Conservation (phyloP, 2,329 filamentous ascomycete species). For the Cytospora paraplurivora region DNA sequence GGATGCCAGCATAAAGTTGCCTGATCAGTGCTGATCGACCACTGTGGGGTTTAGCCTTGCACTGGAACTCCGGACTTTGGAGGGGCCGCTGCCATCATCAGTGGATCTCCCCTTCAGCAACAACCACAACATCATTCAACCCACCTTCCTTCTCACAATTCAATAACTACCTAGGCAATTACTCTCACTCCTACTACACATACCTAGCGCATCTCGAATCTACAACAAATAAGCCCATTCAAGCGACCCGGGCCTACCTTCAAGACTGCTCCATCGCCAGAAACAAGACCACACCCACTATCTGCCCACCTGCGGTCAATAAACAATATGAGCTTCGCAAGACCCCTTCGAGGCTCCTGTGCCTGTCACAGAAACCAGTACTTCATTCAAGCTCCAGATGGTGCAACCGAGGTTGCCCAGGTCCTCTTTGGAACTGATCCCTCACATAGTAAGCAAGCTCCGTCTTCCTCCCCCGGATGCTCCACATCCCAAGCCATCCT, state of each 20-base stretch:
- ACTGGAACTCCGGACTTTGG: background rate
- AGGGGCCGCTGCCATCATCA: background rate
- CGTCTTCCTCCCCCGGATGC: background rate
- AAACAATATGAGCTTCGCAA: conserved; percentile 47
- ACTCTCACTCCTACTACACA: background rate
- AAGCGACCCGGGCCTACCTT: background rate
- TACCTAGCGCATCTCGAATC: too few species aligned
- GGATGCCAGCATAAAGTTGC: background rate
- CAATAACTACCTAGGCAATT: background rate
- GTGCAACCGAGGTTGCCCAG: conserved; percentile 58
- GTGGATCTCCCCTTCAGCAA: background rate
- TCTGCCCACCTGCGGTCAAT: background rate
- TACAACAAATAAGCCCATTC: too few species aligned
- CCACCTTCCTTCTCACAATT: background rate
- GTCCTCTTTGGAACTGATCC: conserved; percentile 75
- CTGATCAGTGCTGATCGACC: background rate
- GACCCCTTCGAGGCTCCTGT: conserved; percentile 73
- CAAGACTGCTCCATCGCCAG: background rate
- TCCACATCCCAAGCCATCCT: background rate
- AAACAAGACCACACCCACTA: too few species aligned
- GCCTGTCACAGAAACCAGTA: conserved; percentile 87
- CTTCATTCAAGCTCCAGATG: conserved; percentile 67
- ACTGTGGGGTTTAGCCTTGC: background rate
- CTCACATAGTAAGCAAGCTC: conserved; percentile 72
- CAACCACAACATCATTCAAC: background rate